Percentiles rank a stretch among this genome's conserved stretches.
Evolutionary conservation across 2,329 filamentous ascomycete genomes (phyloP).

Genomic region (Fusarium sp.): DNA sequence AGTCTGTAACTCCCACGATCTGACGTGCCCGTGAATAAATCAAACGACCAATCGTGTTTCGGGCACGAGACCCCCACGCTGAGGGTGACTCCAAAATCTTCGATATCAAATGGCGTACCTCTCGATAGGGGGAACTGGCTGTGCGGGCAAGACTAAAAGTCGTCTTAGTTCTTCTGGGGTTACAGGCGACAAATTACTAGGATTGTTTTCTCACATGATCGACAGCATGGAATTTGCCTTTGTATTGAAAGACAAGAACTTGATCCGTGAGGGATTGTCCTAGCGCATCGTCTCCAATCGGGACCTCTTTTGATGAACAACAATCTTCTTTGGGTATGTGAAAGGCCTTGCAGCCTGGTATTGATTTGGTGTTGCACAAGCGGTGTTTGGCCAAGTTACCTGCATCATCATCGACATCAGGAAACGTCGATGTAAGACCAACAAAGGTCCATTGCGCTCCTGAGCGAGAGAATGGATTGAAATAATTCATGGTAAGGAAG

Average conservation of each 20-base stretch:
- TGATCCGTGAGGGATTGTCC: slow-evolving; percentile 65
- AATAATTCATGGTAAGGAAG: slow-evolving; percentile 42
- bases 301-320: slow-evolving; percentile 55
- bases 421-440: slow-evolving; percentile 68
- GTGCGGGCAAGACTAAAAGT: slow-evolving; percentile 73
- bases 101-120: slow-evolving; percentile 76
- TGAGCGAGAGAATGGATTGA: slow-evolving; percentile 26
- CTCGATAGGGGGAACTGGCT: slow-evolving; percentile 74
- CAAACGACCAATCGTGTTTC: slow-evolving; percentile 80
- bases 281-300: slow-evolving; percentile 53
- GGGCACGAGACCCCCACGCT: slow-evolving; percentile 75
- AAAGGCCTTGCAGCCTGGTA: slow-evolving; percentile 72
- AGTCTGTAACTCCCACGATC: slow-evolving; percentile 74
- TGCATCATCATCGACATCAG: slow-evolving; percentile 62
- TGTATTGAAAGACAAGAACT: slow-evolving; percentile 75
- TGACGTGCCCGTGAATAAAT: slow-evolving; percentile 71
- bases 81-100: slow-evolving; percentile 76
- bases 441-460: slow-evolving; percentile 64
- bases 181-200: too few relatives aligned
- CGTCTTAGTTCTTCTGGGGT: not conserved
- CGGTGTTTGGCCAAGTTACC: slow-evolving; percentile 56
- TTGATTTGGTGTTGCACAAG: slow-evolving; percentile 56
- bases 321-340: slow-evolving; percentile 59
- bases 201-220: slow-evolving; percentile 70
- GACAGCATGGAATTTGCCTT: slow-evolving; percentile 74